These are phyloP conservation scores for Eucalyptus curtisii DNA, from an alignment of 345 rosid genomes.

Conservation along the genomic window DNA sequence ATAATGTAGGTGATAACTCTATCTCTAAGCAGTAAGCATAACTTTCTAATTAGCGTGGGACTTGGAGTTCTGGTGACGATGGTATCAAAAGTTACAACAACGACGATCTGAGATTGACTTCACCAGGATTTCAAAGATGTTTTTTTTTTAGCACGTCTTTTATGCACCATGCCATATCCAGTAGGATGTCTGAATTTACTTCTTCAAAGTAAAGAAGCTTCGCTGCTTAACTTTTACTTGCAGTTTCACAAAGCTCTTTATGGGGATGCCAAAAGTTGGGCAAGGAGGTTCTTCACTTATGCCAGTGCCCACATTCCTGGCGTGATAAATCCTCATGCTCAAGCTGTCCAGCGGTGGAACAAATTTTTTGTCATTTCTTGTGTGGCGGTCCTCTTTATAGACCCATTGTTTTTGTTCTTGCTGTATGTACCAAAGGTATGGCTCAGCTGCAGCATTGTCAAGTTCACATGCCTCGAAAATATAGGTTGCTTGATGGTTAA, in stretches of 20 bases:
- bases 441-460: background rate
- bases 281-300: conserved; percentile 29
- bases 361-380: conserved; percentile 24
- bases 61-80: background rate
- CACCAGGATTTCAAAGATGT: background rate
- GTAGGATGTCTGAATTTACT: background rate
- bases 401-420: conserved; percentile 82
- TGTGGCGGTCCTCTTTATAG: conserved; percentile 61
- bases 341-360: conserved; percentile 54
- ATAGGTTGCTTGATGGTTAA: background rate
- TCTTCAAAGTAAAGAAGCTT: background rate
- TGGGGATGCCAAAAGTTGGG: conserved; percentile 86
- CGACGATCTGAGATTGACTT: background rate
- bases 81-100: background rate
- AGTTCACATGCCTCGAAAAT: background rate
- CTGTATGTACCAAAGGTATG: conserved; percentile 37
- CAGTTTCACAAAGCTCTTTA: conserved; percentile 62
- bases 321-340: conserved; percentile 76
- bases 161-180: background rate
- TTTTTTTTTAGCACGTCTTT: background rate
- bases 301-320: conserved; percentile 25
- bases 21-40: background rate
- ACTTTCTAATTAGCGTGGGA: background rate
- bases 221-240: background rate
- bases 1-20: background rate